Conservation (phyloP, 768 basidiomycete species). For the Paxillus involutus region DNA sequence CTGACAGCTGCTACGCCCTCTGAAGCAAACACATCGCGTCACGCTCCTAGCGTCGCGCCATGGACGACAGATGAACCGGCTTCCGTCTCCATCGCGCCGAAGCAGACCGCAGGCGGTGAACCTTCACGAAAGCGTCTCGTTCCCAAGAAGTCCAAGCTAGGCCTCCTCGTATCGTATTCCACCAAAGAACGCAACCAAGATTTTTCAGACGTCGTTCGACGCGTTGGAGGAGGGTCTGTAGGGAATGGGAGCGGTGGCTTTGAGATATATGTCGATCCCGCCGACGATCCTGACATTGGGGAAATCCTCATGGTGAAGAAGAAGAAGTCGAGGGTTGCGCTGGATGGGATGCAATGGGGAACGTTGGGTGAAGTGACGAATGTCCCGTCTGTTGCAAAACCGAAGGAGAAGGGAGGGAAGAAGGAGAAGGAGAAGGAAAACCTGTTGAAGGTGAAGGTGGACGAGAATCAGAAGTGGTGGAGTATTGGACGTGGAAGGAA, state of each 20-base stretch:
- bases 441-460: constrained; percentile 39
- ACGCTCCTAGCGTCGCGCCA: constrained; percentile 24
- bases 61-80: constrained; percentile 16
- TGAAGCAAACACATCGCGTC: constrained; percentile 38
- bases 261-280: constrained; percentile 71
- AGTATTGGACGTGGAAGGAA: constrained; percentile 74
- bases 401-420: constrained; percentile 36
- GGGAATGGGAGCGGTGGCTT: constrained; percentile 47
- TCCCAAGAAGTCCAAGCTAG: constrained; percentile 72
- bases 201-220: constrained; percentile 59
- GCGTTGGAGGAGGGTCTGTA: constrained; percentile 35
- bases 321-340: constrained; percentile 61
- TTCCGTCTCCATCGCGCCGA: constrained; percentile 29
- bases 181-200: constrained; percentile 40
- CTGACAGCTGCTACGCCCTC: constrained; percentile 70
- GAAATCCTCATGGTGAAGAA: constrained; percentile 77
- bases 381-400: constrained; percentile 30
- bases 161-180: constrained; percentile 37
- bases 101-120: constrained; percentile 13
- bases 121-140: constrained; percentile 51
- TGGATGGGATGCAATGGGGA: constrained; percentile 61
- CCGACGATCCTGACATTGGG: constrained; percentile 61
- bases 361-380: constrained; percentile 64
- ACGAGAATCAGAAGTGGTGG: constrained; percentile 75
- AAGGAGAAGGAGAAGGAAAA: constrained; percentile 36